Conservation (phyloP, 1,284 basidiomycete species). For the Irpex rosettiformis region DNA sequence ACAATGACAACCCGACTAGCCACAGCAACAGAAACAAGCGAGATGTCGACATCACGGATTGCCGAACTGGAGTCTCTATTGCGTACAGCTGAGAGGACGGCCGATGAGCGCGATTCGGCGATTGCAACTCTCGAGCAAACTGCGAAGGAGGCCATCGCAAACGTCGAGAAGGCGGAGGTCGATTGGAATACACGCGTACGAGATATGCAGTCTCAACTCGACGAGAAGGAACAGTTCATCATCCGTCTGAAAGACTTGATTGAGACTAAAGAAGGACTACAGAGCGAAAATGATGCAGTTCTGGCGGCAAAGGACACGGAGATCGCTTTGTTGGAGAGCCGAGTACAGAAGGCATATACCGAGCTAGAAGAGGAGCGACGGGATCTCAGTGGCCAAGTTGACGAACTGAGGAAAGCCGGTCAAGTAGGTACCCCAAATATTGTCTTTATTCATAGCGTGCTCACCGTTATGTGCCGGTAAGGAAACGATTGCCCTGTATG, state of each 20-base stretch:
- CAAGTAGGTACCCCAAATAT: slow-evolving; percentile 52
- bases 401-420: slow-evolving; percentile 80
- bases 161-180: slow-evolving; percentile 41
- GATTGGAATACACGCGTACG: slow-evolving; percentile 45
- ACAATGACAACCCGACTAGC: slow-evolving; percentile 20
- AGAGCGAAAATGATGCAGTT: slow-evolving; percentile 46
- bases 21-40: slow-evolving; percentile 42
- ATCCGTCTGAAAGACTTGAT: slow-evolving; percentile 49
- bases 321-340: slow-evolving; percentile 47
- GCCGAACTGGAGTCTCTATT: slow-evolving; percentile 48
- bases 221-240: slow-evolving; percentile 42
- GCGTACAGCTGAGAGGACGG: slow-evolving; percentile 40
- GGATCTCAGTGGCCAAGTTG: slow-evolving; percentile 68
- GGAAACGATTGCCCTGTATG: slow-evolving; percentile 92
- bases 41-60: slow-evolving; percentile 38
- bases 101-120: slow-evolving; percentile 50
- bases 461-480: too few species aligned
- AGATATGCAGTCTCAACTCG: slow-evolving; percentile 46
- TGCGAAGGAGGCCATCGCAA: slow-evolving; percentile 37
- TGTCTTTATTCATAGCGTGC: too few species aligned
- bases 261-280: slow-evolving; percentile 48
- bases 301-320: slow-evolving; percentile 54
- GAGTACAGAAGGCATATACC: slow-evolving; percentile 42
- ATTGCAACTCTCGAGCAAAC: slow-evolving; percentile 48
- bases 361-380: slow-evolving; percentile 65